phyloP scores from a whole-genome alignment of 305 asterid genomes.

The Fraxinus albicans region DNA sequence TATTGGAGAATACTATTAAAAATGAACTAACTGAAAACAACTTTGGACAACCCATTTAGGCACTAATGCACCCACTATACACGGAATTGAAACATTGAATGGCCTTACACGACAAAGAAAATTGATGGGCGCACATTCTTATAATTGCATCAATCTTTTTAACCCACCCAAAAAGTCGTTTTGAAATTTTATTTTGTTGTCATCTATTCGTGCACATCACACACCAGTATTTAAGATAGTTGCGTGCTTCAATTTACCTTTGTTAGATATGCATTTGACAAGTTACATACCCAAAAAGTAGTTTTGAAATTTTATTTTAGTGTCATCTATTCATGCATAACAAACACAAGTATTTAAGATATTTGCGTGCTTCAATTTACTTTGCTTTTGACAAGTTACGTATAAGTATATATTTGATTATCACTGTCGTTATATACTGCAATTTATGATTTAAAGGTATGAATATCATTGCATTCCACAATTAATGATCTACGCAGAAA shows the following conservation, averaged over 20 bases:
- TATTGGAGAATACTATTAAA: background rate
- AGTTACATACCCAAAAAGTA: background rate
- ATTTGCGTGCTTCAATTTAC: background rate
- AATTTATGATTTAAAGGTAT: background rate
- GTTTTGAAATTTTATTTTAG: background rate
- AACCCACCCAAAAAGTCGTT: background rate
- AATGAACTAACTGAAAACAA: background rate
- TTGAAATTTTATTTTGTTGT: background rate
- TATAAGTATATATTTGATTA: background rate
- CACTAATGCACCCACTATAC: background rate
- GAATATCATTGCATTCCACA: background rate
- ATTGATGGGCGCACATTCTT: background rate
- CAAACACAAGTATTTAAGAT: background rate
- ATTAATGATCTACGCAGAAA: background rate
- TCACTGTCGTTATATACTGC: background rate
- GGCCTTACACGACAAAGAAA: background rate
- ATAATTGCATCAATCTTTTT: background rate
- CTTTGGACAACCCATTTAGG: background rate
- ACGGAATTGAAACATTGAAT: background rate
- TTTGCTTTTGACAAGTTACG: background rate
- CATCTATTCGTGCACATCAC: background rate
- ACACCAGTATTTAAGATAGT: background rate
- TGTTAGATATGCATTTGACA: background rate
- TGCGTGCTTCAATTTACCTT: background rate
- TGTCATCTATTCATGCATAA: background rate